Conservation (phyloP, 495 filamentous ascomycete species). For the Diplogelasinospora grovesii region DNA sequence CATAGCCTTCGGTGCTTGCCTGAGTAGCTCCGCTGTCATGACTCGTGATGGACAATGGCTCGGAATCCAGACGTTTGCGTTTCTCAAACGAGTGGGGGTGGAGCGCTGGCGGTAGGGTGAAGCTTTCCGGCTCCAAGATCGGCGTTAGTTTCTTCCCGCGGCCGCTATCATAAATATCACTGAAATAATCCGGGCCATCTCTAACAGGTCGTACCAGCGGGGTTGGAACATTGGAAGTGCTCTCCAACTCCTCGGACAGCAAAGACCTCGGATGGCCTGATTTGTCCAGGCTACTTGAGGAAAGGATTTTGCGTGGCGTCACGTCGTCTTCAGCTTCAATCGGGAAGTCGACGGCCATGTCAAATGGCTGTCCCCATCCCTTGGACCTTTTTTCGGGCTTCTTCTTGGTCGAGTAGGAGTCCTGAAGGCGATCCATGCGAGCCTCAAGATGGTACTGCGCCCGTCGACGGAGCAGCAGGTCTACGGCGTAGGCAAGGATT, state of each 20-base stretch:
- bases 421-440: constrained; percentile 28
- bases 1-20: constrained; percentile 48
- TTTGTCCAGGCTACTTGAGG: constrained; percentile 21
- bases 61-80: constrained; percentile 38
- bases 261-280: constrained; percentile 26
- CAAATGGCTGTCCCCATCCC: constrained; percentile 5
- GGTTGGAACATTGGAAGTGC: constrained; percentile 71
- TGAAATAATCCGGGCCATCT: constrained; percentile 29
- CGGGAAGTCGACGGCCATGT: constrained; percentile 2
- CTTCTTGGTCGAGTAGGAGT: constrained; percentile 8
- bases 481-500: constrained; percentile 55
- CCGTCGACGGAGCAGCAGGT: constrained; percentile 52
- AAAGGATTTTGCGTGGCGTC: constrained; percentile 32
- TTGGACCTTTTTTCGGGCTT: constrained; percentile 21
- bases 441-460: constrained; percentile 48
- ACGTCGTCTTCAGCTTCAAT: constrained; percentile 26
- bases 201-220: constrained; percentile 65
- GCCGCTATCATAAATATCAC: constrained; percentile 17
- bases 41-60: constrained; percentile 34
- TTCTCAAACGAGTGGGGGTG: constrained; percentile 21
- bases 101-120: constrained; percentile 33
- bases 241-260: constrained; percentile 52
- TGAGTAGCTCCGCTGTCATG: constrained; percentile 36
- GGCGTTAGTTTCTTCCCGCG: constrained; percentile 31
- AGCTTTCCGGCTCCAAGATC: constrained; percentile 35